Evolutionary conservation across 164 flowering plant genomes (phyloP).

Genomic region (Vitis rupestris): DNA sequence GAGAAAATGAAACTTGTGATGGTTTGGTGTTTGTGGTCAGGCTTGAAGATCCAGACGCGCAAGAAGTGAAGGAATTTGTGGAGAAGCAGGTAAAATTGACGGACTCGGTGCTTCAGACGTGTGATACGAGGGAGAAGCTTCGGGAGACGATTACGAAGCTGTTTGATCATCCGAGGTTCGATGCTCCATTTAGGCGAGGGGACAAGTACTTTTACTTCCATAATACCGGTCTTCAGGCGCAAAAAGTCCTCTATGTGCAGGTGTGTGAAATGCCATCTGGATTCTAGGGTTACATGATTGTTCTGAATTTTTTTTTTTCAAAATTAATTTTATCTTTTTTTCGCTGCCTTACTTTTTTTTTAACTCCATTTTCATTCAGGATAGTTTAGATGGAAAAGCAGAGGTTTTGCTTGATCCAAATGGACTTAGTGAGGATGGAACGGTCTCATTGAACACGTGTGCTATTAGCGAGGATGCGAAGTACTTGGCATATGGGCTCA

Average conservation of each 20-base stretch:
- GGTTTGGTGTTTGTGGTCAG: constrained; percentile 27
- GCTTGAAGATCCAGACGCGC: constrained; percentile 95
- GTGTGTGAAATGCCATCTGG: constrained; percentile 26
- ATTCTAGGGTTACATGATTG: too few relatives aligned
- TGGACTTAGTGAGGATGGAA: constrained; percentile 91
- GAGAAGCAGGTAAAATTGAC: constrained; percentile 72
- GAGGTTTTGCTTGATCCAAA: constrained; percentile 96
- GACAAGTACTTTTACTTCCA: constrained; percentile 89
- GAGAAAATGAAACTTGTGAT: background rate
- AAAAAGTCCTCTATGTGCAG: constrained; percentile 90
- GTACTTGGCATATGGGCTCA: constrained; percentile 83
- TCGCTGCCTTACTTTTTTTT: background rate
- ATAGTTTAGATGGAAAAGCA: constrained; percentile 74
- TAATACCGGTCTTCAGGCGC: constrained; percentile 94
- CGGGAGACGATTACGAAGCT: constrained; percentile 57
- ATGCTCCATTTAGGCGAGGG: constrained; percentile 66
- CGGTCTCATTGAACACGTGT: constrained; percentile 58
- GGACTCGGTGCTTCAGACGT: constrained; percentile 52
- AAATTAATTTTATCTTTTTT: background rate
- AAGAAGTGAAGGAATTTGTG: constrained; percentile 91
- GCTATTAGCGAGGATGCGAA: constrained; percentile 85
- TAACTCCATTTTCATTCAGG: constrained; percentile 36
- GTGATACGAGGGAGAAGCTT: constrained; percentile 77
- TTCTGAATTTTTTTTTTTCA: background rate
- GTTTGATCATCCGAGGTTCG: constrained; percentile 78